A percentile compares a stretch with the other conserved stretches of the same genome.
Evolutionary conservation across 345 rosid species (phyloP).

Genomic region (Hibiscus mutabilis): DNA sequence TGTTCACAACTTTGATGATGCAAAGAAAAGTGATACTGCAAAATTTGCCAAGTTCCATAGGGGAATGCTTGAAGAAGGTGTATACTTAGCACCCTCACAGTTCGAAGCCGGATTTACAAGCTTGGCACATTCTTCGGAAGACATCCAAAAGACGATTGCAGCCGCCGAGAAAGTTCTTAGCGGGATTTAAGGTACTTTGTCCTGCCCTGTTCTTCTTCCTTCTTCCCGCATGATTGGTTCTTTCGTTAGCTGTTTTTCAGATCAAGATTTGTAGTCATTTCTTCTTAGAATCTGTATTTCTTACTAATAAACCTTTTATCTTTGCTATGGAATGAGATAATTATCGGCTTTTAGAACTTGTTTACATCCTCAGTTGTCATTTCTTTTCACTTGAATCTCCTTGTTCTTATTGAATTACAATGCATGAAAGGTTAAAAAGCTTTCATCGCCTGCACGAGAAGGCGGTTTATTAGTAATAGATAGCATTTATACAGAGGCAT

Average conservation of each 20-base stretch:
- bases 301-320: not conserved
- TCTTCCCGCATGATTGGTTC: not conserved
- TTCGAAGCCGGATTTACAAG: conserved; percentile 97
- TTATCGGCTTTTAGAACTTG: not conserved
- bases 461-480: not conserved
- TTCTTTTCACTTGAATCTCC: not conserved
- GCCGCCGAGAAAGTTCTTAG: conserved; percentile 76
- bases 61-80: conserved; percentile 93
- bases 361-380: not conserved
- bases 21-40: conserved; percentile 71
- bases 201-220: not conserved
- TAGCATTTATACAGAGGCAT: conserved; percentile 11
- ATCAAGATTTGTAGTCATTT: not conserved
- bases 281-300: conserved; percentile 1
- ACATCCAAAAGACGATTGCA: conserved; percentile 60
- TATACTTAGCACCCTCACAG: conserved; percentile 94
- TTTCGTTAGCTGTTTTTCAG: not conserved
- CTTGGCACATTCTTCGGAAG: conserved; percentile 75
- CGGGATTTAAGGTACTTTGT: conserved; percentile 37
- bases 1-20: conserved; percentile 66
- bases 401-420: not conserved
- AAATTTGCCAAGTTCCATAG: conserved; percentile 69
- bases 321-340: conserved; percentile 11
- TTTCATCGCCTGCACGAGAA: not conserved
- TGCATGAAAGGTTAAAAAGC: not conserved